These are phyloP conservation scores for Poterioochromonas sp. DNA, from an alignment of 352 stramenopile species.

Conservation along the genomic window DNA sequence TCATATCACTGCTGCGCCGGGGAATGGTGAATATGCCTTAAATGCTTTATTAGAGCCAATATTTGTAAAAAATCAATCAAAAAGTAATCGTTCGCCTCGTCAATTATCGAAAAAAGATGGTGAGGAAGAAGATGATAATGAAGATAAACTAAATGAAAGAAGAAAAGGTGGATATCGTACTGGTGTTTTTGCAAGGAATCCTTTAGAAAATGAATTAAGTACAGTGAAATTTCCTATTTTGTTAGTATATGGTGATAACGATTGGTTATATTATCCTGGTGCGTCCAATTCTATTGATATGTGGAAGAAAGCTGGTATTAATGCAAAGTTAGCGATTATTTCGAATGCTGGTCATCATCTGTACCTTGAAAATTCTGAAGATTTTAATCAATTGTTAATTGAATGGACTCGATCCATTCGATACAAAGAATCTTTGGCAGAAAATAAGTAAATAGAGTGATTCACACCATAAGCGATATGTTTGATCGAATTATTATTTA, in stretches of 20 bases:
- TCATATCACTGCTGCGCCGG: constrained; percentile 3
- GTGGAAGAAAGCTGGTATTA: background rate
- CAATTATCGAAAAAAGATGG: background rate
- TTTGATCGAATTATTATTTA: too few species aligned
- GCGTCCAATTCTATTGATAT: background rate
- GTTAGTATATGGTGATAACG: constrained; percentile 7
- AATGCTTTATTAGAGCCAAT: constrained; percentile 17
- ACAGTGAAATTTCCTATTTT: background rate
- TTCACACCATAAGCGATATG: too few species aligned
- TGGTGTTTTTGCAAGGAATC: background rate
- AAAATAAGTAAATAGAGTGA: background rate
- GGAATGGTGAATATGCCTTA: constrained; percentile 9
- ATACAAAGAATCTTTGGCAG: background rate
- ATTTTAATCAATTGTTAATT: background rate
- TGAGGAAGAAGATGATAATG: background rate
- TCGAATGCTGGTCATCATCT: constrained; percentile 3
- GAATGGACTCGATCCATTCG: background rate
- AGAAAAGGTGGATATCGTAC: background rate
- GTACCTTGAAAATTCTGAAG: background rate
- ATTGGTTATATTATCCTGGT: constrained; percentile 1
- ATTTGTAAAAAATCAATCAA: background rate
- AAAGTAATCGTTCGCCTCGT: background rate
- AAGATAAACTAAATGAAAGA: background rate
- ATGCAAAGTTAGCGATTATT: background rate
- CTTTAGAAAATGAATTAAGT: background rate